Percentiles rank a stretch among this genome's conserved stretches.
phyloP scores from a whole-genome alignment of 2,329 filamentous ascomycete species.

The Fusarium pilosicola region DNA sequence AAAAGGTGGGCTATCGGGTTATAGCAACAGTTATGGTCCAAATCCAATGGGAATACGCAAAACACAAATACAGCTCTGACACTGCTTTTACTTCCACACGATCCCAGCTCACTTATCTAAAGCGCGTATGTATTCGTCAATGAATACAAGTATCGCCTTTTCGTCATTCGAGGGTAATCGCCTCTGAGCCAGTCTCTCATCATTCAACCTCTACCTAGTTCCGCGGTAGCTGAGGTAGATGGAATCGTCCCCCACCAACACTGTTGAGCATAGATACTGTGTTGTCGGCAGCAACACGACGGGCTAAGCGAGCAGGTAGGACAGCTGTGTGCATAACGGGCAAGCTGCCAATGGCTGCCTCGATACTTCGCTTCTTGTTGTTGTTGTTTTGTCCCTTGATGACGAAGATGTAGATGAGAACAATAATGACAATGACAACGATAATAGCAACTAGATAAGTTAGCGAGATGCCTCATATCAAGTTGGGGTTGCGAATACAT shows the following conservation, averaged over 20 bases:
- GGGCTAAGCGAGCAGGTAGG: constrained; percentile 24
- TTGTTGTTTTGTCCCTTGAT: constrained; percentile 47
- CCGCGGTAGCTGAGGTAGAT: constrained; percentile 40
- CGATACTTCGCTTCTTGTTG: constrained; percentile 47
- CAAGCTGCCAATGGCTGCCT: constrained; percentile 35
- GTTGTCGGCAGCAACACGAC: constrained; percentile 18
- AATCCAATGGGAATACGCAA: constrained; percentile 36
- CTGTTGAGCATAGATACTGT: constrained; percentile 22
- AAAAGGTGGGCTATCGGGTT: constrained; percentile 27
- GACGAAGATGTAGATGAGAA: constrained; percentile 61
- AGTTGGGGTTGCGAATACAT: constrained; percentile 44
- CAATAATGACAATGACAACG: constrained; percentile 61
- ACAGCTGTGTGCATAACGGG: constrained; percentile 39
- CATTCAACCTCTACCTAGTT: constrained; percentile 7
- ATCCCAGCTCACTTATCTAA: neutral
- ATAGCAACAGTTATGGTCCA: constrained; percentile 27
- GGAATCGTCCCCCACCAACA: constrained; percentile 34
- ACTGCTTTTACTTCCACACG: constrained; percentile 7
- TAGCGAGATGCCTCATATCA: constrained; percentile 30
- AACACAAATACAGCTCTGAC: constrained; percentile 17
- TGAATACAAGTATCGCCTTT: neutral
- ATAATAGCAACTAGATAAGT: constrained; percentile 60
- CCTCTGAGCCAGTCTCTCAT: neutral
- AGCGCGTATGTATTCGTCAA: constrained; percentile 1
- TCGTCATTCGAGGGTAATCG: neutral